Base-by-base conservation (phyloP, 2,329 filamentous ascomycete genomes). In the Lachnellula hyalina region DNA sequence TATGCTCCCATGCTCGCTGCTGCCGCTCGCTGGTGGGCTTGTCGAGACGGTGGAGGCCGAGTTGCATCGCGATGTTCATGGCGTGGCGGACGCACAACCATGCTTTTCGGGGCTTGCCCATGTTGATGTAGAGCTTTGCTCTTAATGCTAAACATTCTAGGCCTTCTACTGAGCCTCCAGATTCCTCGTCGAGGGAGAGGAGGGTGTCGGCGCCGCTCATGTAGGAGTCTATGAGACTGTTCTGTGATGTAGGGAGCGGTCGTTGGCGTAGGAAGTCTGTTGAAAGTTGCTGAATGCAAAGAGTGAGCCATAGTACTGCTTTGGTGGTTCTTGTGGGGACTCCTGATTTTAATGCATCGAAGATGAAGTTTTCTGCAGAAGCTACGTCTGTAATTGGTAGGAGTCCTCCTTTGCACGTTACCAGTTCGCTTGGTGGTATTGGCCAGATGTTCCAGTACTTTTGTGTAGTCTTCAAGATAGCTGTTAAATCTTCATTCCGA, bases 1-100 rank as follows among this genome's bases (percentile, higher is more conserved):
- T 58, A 7, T 67, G 58, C 17, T 67, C 65, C 77, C 76, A 79
- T 4, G 73, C 56, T 42, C 65, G 66, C 47, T 69, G 62, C 9
- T 68, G 66, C 19, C 71, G 67, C 15, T 65, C 62, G 48, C 68
- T 67, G 5, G 68, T 54, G 9, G 47, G 55, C 28, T 64, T 60
- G 4, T 51, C 46, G 34, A 67, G 66, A 9, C 71, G 64, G 56
- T 78, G 73, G 34, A 74, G 71, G 58, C 79, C 77, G 1, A 80
- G 74, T 1, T 83, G 68, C 56, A 82, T 73, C 6, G 75, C 74
- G 55, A 77, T 75, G 61, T 76, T 77, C 40, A 83, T 69, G 3
- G 74, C 80, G 41, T 75, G 73, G 12, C 80, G 74, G 41, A 73
- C 72, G 8, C 73, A 66, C 5, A 80, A 68, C 81, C 81, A 84